phyloP scores from a whole-genome alignment of 192 early-diverging fungal genomes.

The Entophlyctis luteolus region DNA sequence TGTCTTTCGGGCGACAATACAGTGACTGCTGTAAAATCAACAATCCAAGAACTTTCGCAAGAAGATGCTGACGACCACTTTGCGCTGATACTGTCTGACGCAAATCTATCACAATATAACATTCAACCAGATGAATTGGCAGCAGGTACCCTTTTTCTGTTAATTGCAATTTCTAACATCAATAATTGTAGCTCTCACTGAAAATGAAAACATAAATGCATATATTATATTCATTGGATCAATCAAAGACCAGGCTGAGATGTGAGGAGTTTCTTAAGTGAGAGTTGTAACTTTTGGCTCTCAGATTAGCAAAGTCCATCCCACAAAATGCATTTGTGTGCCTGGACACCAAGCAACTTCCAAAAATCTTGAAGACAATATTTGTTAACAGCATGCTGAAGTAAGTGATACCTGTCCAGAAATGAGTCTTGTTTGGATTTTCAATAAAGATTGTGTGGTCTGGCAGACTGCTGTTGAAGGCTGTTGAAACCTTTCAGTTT shows the following conservation, averaged over 20 bases:
- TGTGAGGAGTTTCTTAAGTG: background rate
- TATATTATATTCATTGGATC: slow-evolving; percentile 80
- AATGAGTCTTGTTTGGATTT: too few species aligned
- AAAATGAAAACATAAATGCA: slow-evolving; percentile 67
- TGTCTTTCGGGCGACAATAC: slow-evolving; percentile 77
- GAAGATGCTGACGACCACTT: slow-evolving; percentile 74
- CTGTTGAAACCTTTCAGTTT: too few species aligned
- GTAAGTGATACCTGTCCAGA: too few species aligned
- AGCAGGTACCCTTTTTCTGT: background rate
- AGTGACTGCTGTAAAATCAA: slow-evolving; percentile 58
- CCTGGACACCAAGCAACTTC: slow-evolving; percentile 38
- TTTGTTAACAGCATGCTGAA: slow-evolving; percentile 29
- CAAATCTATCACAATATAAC: slow-evolving; percentile 74
- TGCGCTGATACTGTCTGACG: slow-evolving; percentile 73
- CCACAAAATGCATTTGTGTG: slow-evolving; percentile 40
- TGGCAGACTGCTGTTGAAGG: too few species aligned
- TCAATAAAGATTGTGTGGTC: too few species aligned
- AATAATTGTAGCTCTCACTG: slow-evolving; percentile 51
- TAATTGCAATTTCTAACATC: background rate
- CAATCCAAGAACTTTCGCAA: slow-evolving; percentile 65
- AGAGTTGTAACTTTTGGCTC: background rate
- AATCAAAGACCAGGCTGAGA: slow-evolving; percentile 63
- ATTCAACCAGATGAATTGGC: slow-evolving; percentile 67
- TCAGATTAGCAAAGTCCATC: slow-evolving; percentile 17
- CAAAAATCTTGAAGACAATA: slow-evolving; percentile 45